phyloP scores from a whole-genome alignment of 441 rosid species.

The Pelargonium myrrhifolium region DNA sequence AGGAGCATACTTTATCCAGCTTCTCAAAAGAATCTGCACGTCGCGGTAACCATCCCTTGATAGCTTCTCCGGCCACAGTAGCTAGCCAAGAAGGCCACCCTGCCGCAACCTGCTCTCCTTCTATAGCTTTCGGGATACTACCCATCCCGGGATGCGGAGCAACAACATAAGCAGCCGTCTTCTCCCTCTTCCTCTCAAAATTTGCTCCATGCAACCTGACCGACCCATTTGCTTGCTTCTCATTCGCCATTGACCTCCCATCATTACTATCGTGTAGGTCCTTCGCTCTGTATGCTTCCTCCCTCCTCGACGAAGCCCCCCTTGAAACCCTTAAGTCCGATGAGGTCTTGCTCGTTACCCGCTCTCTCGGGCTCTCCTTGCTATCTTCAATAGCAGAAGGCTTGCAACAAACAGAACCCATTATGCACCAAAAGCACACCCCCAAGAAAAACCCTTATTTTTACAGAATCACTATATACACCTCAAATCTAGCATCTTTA shows the following conservation, averaged over 20 bases:
- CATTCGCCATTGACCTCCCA: slow-evolving; percentile 49
- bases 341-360: slow-evolving; percentile 50
- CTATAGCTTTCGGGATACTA: slow-evolving; percentile 61
- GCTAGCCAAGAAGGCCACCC: slow-evolving; percentile 99
- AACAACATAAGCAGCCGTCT: slow-evolving; percentile 40
- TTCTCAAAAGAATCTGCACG: slow-evolving; percentile 97
- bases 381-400: slow-evolving; percentile 83
- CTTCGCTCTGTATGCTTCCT: slow-evolving; percentile 48
- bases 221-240: slow-evolving; percentile 56
- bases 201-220: slow-evolving; percentile 45
- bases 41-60: slow-evolving; percentile 86
- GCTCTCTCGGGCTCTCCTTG: slow-evolving; percentile 74
- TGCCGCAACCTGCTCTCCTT: slow-evolving; percentile 93
- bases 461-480: slow-evolving; percentile 30
- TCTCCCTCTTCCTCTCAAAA: slow-evolving; percentile 64
- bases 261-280: slow-evolving; percentile 55
- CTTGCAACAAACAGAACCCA: slow-evolving; percentile 85
- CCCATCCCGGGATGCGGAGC: slow-evolving; percentile 57
- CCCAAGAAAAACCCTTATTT: slow-evolving; percentile 18
- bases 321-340: slow-evolving; percentile 54
- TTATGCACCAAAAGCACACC: slow-evolving; percentile 39
- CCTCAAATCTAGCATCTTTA: slow-evolving; percentile 20
- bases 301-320: slow-evolving; percentile 68
- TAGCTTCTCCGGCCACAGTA: slow-evolving; percentile 92
- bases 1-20: slow-evolving; percentile 70